These are phyloP conservation scores for Excoecaria cochinchinensis DNA, from an alignment of 345 rosid species.

Conservation along the genomic window DNA sequence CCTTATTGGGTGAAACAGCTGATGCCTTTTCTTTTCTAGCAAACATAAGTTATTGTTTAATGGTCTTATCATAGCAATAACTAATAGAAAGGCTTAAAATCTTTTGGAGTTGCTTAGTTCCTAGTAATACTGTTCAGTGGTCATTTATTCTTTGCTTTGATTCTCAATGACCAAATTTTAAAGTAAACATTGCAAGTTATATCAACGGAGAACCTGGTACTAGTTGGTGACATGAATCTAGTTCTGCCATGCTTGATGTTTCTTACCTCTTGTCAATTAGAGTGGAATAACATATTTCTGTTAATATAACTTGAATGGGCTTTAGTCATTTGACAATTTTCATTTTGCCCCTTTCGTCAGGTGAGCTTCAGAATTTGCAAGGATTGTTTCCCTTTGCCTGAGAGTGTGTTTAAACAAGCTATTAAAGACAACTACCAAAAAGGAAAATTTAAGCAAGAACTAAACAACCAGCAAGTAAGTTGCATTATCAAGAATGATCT, in stretches of 20 bases:
- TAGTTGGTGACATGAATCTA: neutral
- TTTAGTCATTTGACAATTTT: neutral
- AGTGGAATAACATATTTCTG: no score
- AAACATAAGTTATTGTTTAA: neutral
- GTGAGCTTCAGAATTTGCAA: slow-evolving; percentile 45
- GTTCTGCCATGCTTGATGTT: slow-evolving; percentile 5
- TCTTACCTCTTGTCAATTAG: neutral
- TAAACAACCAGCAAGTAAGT: slow-evolving; percentile 43
- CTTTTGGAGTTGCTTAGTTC: neutral
- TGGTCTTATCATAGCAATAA: neutral
- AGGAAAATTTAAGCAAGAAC: slow-evolving; percentile 50
- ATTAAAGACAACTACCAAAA: slow-evolving; percentile 40
- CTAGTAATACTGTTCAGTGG: neutral
- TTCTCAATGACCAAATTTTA: neutral
- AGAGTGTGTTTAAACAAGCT: slow-evolving; percentile 38
- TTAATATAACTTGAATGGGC: neutral
- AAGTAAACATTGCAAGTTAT: neutral
- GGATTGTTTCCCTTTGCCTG: slow-evolving; percentile 52
- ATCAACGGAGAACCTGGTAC: neutral
- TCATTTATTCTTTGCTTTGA: neutral
- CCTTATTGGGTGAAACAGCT: neutral
- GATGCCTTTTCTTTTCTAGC: neutral
- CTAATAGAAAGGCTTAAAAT: neutral
- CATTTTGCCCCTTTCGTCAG: slow-evolving; percentile 27
- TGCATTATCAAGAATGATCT: neutral